Evolutionary conservation across 495 filamentous ascomycete genomes (phyloP).

Genomic region (Aspergillus nanangensis): DNA sequence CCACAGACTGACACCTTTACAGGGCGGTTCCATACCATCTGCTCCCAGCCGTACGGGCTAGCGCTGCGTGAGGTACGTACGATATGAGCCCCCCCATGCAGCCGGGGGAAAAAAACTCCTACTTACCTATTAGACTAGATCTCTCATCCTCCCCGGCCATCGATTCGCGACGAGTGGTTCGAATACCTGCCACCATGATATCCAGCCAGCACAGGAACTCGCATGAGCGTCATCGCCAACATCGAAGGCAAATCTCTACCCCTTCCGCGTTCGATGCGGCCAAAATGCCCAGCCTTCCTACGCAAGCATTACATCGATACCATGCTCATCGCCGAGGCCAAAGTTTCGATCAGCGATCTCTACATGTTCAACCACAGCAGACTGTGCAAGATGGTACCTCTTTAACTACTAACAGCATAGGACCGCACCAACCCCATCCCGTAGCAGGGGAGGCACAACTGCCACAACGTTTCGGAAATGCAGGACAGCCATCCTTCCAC

Average conservation of each 20-base stretch:
- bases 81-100: neutral
- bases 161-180: slow-evolving; percentile 12
- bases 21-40: slow-evolving; percentile 21
- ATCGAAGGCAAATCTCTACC: slow-evolving; percentile 86
- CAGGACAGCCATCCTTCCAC: slow-evolving; percentile 51
- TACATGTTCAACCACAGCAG: slow-evolving; percentile 45
- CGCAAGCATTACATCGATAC: slow-evolving; percentile 46
- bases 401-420: slow-evolving; percentile 64
- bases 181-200: slow-evolving; percentile 57
- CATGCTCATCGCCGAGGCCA: slow-evolving; percentile 69
- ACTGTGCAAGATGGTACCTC: slow-evolving; percentile 49
- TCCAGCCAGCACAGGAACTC: slow-evolving; percentile 63
- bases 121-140: slow-evolving; percentile 14
- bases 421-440: slow-evolving; percentile 48
- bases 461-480: slow-evolving; percentile 48
- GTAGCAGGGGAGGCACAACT: slow-evolving; percentile 70
- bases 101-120: slow-evolving; percentile 5
- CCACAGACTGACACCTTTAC: slow-evolving; percentile 39
- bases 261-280: slow-evolving; percentile 67
- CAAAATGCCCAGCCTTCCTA: slow-evolving; percentile 58
- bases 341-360: slow-evolving; percentile 65
- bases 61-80: slow-evolving; percentile 20
- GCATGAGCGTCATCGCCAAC: slow-evolving; percentile 66
- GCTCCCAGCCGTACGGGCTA: slow-evolving; percentile 19
- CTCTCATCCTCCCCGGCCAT: slow-evolving; percentile 12